Base-by-base conservation (phyloP, 257 asterid genomes). In the Parsonsia alboflavescens region DNA sequence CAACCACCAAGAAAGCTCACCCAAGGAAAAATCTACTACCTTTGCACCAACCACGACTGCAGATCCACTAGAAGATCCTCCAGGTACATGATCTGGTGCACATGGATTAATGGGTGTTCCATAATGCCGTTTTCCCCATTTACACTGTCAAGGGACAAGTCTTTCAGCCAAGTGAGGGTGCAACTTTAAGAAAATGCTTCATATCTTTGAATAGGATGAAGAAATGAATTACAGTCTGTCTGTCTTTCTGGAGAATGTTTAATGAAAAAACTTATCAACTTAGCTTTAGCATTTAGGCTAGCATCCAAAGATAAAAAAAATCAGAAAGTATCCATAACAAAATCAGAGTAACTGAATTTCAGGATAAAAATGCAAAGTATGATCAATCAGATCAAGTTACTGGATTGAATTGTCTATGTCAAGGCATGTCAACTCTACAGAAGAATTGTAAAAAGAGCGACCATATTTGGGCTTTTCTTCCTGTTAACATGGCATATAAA, bases 31-130 rank as follows among this genome's bases (percentile, higher is more conserved):
- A 90, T 93, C 96, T 2, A 85, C 89, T 69, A 87, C 86, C 74
- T 13, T 79, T 61, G 96, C 91, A 64, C 88, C 97, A 79, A 93
- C 98, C 5, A 94, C 93, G 39, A 90, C 97, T 16, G 98, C 98
- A 67, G 98, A 91, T 72, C 98, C 98, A 79, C 97, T 93, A 39
- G 98, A 93, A 28, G 98, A 93, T 57, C 98, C 97, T 74, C 98
- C 98, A 41, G 98, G 98, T 76, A 93, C 92, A 73, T 97, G 76
- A 75, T 93, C 97, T 65, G 85, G 76, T 44, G 97, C 93, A 81
- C 88, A 81, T 28, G 97, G 97, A 84, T 93, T 91, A 22, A 75
- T 66, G 45, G 98, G 97, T 56, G 98, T 93, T 36, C 97, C 97
- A 13, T 88, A 88, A 77, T 93, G 97, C 33, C 48, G 74, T 93